These are phyloP conservation scores for Neofusicoccum sp. DNA, from an alignment of 2,329 filamentous ascomycete species.

Conservation along the genomic window DNA sequence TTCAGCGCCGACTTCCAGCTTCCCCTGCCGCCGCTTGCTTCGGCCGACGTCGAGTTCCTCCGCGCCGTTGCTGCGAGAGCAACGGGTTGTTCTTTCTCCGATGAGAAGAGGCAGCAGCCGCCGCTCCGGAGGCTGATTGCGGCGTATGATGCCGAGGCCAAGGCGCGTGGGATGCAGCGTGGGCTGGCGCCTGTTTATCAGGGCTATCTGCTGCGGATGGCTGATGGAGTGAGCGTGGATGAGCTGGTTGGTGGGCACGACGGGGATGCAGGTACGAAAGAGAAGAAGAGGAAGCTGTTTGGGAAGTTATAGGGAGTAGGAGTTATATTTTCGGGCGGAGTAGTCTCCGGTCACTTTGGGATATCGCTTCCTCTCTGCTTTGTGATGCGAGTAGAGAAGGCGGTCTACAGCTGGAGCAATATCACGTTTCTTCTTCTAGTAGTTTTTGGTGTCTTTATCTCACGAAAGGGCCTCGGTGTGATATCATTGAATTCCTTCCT, in stretches of 20 bases:
- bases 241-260: background rate
- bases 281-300: background rate
- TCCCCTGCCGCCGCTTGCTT: constrained; percentile 3
- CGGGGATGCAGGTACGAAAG: background rate
- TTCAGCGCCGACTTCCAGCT: constrained; percentile 14
- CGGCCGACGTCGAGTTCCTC: background rate
- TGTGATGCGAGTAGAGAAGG: too few relatives aligned
- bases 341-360: background rate
- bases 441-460: too few relatives aligned
- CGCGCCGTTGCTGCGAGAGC: constrained; percentile 9
- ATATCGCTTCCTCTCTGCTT: too few relatives aligned
- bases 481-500: background rate
- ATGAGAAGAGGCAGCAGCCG: background rate
- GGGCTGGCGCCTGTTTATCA: constrained; percentile 12
- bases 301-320: background rate
- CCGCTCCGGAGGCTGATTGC: constrained; percentile 10
- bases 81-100: background rate
- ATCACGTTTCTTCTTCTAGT: too few relatives aligned
- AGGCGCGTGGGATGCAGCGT: background rate
- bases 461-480: too few relatives aligned
- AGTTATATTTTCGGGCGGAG: background rate
- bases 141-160: constrained; percentile 1
- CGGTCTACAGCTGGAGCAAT: too few relatives aligned
- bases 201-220: constrained; percentile 15
- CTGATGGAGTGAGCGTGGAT: constrained; percentile 6